Evolutionary conservation across 148 eudicot species (phyloP), one percentile per base, ranked within the genome.

Genomic region (Rhododendron molle): DNA sequence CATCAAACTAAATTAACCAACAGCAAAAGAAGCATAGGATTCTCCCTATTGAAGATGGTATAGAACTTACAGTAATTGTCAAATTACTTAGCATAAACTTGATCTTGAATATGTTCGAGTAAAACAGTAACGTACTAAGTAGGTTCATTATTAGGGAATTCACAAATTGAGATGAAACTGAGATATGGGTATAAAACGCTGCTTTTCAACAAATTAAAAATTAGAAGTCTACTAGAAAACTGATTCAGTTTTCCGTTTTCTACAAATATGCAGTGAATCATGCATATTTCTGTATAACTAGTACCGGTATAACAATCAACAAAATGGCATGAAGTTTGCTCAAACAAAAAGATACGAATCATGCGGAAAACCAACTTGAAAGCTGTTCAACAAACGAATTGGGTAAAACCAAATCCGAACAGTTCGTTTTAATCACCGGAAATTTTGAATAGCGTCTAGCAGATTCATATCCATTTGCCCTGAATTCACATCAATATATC

Each of bases 1-100:
- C 14, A 26, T 65, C 34, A 82, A 82, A 40, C 49, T 82, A 12
- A 81, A 82, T 62, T 50, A 47, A 52, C 47, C 52, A 84, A 74
- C 30, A 6, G 40, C 13, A 47, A 23, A 49, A 49, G 36, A 56
- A 84, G 8, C 14, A 54, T 36, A 13, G 58, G n/a, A n/a, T 72
- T 16, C n/a, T n/a, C 23, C 77, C 26, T 47, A 28, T 38, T 50
- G 40, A 76, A 38, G 47, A 16, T 46, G 86, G 20, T 21, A 62
- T 5, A 65, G 26, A 52, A 23, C 23, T 13, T 40, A 28, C 26
- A 47, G 50, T 38, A 34, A 49, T 26, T 40, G 8, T 15, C 52
- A 34, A 84, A 74, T 20, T 4, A 83, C 80, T 34, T 4, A 32
- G 7, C 65, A 73, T 32, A 46, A 26, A 82, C 34, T 23, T 7